Percentiles rank a stretch among this genome's conserved stretches.
These are phyloP conservation scores for Artemisia argyi DNA, from an alignment of 129 eudicot genomes.

Conservation along the genomic window DNA sequence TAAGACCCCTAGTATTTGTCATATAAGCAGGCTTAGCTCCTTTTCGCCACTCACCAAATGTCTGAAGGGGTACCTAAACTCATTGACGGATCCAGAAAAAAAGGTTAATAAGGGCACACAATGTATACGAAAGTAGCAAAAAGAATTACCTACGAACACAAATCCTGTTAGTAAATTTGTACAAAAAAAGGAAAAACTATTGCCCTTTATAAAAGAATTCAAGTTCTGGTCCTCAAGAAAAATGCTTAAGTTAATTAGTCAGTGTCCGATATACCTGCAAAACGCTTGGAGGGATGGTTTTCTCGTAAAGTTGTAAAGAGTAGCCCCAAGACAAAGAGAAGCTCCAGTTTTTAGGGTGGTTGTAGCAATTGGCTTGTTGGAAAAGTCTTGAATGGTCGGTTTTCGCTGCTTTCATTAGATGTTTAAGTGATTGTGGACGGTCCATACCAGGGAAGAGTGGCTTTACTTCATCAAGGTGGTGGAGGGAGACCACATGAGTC, in stretches of 20 bases:
- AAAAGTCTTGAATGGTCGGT: slow-evolving; percentile 55
- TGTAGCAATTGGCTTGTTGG: slow-evolving; percentile 78
- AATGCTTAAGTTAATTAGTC: no score
- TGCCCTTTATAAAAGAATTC: no score
- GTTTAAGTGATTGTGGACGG: slow-evolving; percentile 55
- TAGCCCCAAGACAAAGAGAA: slow-evolving; percentile 85
- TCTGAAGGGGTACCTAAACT: slow-evolving; percentile 44
- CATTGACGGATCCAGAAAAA: no score
- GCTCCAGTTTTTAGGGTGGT: slow-evolving; percentile 55
- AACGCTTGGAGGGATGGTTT: slow-evolving; percentile 42
- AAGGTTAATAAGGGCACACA: no score
- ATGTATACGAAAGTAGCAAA: no score
- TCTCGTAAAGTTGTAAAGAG: slow-evolving; percentile 63
- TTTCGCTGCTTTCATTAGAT: slow-evolving; percentile 68
- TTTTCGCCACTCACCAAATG: slow-evolving; percentile 50
- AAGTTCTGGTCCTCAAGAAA: no score
- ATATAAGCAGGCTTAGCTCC: slow-evolving; percentile 47
- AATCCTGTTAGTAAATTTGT: no score
- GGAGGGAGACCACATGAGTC: slow-evolving; percentile 68
- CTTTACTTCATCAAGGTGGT: slow-evolving; percentile 68
- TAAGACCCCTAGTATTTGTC: slow-evolving; percentile 54
- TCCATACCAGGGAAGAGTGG: slow-evolving; percentile 74
- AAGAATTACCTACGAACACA: no score
- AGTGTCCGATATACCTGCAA: slow-evolving; percentile 20
- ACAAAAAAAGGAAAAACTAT: no score